phyloP scores from a whole-genome alignment of 2,329 filamentous ascomycete genomes.

The Colletotrichum sp. region DNA sequence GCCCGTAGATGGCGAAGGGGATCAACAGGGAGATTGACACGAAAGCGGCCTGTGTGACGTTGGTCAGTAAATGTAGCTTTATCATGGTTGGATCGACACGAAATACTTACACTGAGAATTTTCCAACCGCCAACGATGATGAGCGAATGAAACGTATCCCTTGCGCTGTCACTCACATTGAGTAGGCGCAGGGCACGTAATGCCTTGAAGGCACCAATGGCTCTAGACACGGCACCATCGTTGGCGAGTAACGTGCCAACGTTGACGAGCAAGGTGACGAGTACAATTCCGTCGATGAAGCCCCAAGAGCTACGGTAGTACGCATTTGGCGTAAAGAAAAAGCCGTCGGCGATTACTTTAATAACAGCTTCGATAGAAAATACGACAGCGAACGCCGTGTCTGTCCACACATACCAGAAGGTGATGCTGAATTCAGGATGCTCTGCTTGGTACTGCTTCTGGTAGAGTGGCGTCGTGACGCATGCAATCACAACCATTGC shows the following conservation, averaged over 20 bases:
- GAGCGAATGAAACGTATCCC: slow-evolving; percentile 95
- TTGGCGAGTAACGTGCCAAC: slow-evolving; percentile 82
- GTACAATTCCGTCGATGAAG: slow-evolving; percentile 89
- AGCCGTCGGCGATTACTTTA: slow-evolving; percentile 93
- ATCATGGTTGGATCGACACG: slow-evolving; percentile 32
- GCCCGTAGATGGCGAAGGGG: slow-evolving; percentile 93
- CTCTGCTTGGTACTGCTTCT: slow-evolving; percentile 79
- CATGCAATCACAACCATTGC: slow-evolving; percentile 98
- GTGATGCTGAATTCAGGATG: slow-evolving; percentile 62
- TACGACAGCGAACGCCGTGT: slow-evolving; percentile 85
- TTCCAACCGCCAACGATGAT: slow-evolving; percentile 96
- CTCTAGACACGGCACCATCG: slow-evolving; percentile 84
- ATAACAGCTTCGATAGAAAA: slow-evolving; percentile 88
- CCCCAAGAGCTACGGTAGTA: slow-evolving; percentile 98
- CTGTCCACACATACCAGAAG: slow-evolving; percentile 96
- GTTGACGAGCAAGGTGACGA: slow-evolving; percentile 95
- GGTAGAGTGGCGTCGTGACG: slow-evolving; percentile 91
- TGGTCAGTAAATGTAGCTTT: neutral
- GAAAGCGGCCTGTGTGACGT: slow-evolving; percentile 70
- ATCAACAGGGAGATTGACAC: slow-evolving; percentile 94
- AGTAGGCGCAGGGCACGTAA: slow-evolving; percentile 88
- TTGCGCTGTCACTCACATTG: slow-evolving; percentile 94
- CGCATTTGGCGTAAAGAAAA: slow-evolving; percentile 96
- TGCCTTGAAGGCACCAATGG: slow-evolving; percentile 96
- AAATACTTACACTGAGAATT: slow-evolving; percentile 74